phyloP scores from a whole-genome alignment of 2,329 filamentous ascomycete genomes.

The Alternaria infectoria region DNA sequence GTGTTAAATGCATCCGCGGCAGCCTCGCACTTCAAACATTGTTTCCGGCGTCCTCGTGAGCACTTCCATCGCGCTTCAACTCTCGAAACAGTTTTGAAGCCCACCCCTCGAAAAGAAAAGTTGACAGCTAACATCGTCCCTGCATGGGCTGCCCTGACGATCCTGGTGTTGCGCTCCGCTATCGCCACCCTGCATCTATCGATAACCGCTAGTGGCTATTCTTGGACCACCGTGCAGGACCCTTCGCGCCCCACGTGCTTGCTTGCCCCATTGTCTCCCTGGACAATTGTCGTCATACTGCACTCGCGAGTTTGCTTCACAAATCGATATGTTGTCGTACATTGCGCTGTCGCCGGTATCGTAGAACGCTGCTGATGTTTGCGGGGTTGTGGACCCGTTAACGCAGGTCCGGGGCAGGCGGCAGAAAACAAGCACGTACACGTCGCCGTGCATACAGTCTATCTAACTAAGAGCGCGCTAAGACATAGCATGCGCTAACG shows the following conservation, averaged over 20 bases:
- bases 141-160: not conserved
- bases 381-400: not conserved
- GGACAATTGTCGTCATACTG: not conserved
- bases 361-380: not conserved
- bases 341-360: not conserved
- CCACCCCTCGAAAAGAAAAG: not conserved
- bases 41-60: not conserved
- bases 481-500: no score
- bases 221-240: constrained; percentile 7
- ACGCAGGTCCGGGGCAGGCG: not conserved
- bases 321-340: not conserved
- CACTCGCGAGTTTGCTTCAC: not conserved
- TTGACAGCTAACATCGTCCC: not conserved
- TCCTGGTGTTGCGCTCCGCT: constrained; percentile 2
- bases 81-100: not conserved
- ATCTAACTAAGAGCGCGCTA: no score
- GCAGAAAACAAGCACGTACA: not conserved
- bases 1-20: not conserved
- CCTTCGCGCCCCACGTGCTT: constrained; percentile 1
- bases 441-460: not conserved
- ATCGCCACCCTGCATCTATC: constrained; percentile 12
- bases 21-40: not conserved
- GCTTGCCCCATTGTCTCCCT: not conserved
- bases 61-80: not conserved
- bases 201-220: constrained; percentile 15